phyloP scores from a whole-genome alignment of 768 basidiomycete species.

The Rhizopogon roseolus region DNA sequence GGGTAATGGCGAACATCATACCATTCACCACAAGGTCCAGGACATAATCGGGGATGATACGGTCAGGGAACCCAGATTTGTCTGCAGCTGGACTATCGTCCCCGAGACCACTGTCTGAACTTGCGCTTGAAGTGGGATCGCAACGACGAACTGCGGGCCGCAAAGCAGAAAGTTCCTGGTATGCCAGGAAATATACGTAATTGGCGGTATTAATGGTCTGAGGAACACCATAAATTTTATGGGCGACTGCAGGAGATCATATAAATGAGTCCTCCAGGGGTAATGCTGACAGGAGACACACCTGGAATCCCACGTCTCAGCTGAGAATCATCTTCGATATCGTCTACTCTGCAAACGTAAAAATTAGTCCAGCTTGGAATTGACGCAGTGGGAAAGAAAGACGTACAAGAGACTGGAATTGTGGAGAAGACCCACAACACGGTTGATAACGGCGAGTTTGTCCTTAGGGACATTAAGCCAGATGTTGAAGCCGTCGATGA shows the following conservation, averaged over 20 bases:
- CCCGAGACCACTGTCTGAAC: background rate
- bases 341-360: slow-evolving; percentile 67
- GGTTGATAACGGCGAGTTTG: slow-evolving; percentile 68
- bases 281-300: slow-evolving; percentile 22
- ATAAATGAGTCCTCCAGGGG: background rate
- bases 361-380: background rate
- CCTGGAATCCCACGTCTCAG: slow-evolving; percentile 83
- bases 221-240: slow-evolving; percentile 91
- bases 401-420: slow-evolving; percentile 86
- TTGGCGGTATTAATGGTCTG: slow-evolving; percentile 94
- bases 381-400: background rate
- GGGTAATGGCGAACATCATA: no score
- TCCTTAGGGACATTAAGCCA: slow-evolving; percentile 85
- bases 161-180: slow-evolving; percentile 59
- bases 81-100: background rate
- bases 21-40: slow-evolving; percentile 74
- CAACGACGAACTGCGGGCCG: background rate
- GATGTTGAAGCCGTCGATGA: slow-evolving; percentile 81
- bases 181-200: slow-evolving; percentile 90
- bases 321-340: slow-evolving; percentile 70
- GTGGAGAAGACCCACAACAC: slow-evolving; percentile 87
- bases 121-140: background rate
- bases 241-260: slow-evolving; percentile 61
- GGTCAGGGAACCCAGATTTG: background rate
- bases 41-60: slow-evolving; percentile 32